Percentiles rank a stretch among this genome's conserved stretches.
phyloP scores from a whole-genome alignment of 495 filamentous ascomycete species.

The Beverwykella pulmonaria region DNA sequence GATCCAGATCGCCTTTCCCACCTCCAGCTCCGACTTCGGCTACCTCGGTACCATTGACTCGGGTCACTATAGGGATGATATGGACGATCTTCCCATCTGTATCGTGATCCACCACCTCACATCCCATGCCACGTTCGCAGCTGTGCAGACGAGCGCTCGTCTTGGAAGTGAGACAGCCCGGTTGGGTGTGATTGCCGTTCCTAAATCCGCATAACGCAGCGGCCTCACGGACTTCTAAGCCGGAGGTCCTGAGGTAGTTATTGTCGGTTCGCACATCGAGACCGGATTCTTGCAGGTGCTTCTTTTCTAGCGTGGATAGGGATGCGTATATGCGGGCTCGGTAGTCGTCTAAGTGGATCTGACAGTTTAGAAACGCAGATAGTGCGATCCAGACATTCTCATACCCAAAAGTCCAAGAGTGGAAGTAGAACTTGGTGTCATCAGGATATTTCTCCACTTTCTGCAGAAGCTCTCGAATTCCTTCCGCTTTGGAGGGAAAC shows the following conservation, averaged over 20 bases:
- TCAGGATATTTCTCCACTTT: conserved; percentile 70
- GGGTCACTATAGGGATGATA: conserved; percentile 74
- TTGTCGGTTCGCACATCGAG: conserved; percentile 43
- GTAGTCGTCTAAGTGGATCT: conserved; percentile 85
- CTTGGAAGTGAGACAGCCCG: conserved; percentile 71
- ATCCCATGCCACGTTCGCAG: conserved; percentile 75
- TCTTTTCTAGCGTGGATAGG: conserved; percentile 48
- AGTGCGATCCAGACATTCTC: conserved; percentile 91
- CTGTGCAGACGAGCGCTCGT: conserved; percentile 76
- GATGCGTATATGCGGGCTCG: conserved; percentile 74
- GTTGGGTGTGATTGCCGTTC: conserved; percentile 69
- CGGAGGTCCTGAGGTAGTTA: conserved; percentile 33
- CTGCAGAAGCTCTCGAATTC: conserved; percentile 70
- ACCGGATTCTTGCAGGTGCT: conserved; percentile 15
- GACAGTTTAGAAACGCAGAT: conserved; percentile 64
- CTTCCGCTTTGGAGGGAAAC: conserved; percentile 69
- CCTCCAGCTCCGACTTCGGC: conserved; percentile 77
- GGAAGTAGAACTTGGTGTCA: conserved; percentile 80
- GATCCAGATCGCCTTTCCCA: conserved; percentile 73
- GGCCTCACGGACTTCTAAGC: conserved; percentile 55
- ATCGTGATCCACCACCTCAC: conserved; percentile 56
- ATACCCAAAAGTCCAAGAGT: conserved; percentile 90
- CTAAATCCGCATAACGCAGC: conserved; percentile 73
- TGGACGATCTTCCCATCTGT: conserved; percentile 57
- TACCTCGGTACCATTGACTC: conserved; percentile 62